These are phyloP conservation scores for Bipolaris cookei DNA, from an alignment of 2,329 filamentous ascomycete genomes.

Conservation along the genomic window DNA sequence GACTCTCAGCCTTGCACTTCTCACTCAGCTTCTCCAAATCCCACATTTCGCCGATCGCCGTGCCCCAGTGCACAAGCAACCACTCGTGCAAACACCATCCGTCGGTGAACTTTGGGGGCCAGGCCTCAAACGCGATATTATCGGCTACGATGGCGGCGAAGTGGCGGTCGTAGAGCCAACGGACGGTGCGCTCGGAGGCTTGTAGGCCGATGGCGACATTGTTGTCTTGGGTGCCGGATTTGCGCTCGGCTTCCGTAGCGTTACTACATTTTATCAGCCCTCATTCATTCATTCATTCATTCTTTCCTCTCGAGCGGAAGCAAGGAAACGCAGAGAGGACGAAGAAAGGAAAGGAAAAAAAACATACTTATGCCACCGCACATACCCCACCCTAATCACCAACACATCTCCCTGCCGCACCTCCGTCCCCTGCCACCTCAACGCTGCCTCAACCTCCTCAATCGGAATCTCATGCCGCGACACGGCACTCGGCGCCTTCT, in stretches of 20 bases:
- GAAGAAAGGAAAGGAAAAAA: not conserved
- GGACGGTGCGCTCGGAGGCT: constrained; percentile 39
- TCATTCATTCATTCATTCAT: not conserved
- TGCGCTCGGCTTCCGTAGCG: constrained; percentile 34
- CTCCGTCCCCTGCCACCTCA: constrained; percentile 41
- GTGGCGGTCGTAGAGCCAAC: constrained; percentile 49
- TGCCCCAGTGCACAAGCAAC: constrained; percentile 41
- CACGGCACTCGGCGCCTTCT: constrained; percentile 33
- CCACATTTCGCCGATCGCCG: constrained; percentile 48
- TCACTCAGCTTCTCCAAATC: constrained; percentile 58
- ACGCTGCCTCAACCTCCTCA: constrained; percentile 37
- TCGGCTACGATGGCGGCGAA: constrained; percentile 49
- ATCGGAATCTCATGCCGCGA: constrained; percentile 40
- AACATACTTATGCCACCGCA: constrained; percentile 48
- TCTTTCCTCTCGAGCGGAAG: no score
- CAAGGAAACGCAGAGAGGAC: no score
- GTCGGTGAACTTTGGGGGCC: constrained; percentile 38
- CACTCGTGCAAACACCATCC: constrained; percentile 47
- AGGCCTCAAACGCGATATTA: constrained; percentile 50
- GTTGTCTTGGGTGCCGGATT: constrained; percentile 43
- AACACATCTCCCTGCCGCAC: constrained; percentile 44
- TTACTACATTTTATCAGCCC: constrained; percentile 22
- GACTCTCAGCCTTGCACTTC: constrained; percentile 60
- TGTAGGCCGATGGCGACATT: constrained; percentile 44
- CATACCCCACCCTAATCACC: constrained; percentile 54